Base-by-base conservation (phyloP, 2,329 filamentous ascomycete genomes). In the Trichophaea hybrida region DNA sequence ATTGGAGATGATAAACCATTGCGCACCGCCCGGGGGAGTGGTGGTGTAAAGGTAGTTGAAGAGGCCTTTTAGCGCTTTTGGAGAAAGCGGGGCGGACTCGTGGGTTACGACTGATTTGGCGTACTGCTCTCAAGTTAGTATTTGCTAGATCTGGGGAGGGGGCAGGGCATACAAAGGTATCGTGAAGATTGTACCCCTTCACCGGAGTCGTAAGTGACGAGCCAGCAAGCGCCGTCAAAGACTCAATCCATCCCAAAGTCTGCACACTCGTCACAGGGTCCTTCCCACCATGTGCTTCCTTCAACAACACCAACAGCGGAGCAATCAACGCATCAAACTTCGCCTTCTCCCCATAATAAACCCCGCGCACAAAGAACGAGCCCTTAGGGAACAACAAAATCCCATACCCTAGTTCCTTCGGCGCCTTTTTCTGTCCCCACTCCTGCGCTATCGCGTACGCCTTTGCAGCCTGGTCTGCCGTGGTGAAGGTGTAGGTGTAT, bases 391-490 rank as follows among this genome's bases (percentile, higher is more conserved):
- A 46, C 6, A 68, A 38, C n/a, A 62, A 60, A n/a, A 67, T 57
- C 24, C 67, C 64, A 35, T 66, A 51, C 8, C 65, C 65, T 33
- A 68, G 59, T 33, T 66, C 68, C 61, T 44, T 69, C 64, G 64
- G 63, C 13, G 66, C 63, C 1, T 38, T 61, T 35, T 50, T 48
- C 15, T 33, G 12, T 3, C 56, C 64, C 31, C 64, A 68, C 15
- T 63, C 60, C 15, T 70, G 67, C 24, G 64, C 65, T 4, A 52
- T 51, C 24, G 61, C 46, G n/a, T 72, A 73, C 5, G 71, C 72
- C 49, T 72, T 70, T 24, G 70, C 71, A 17, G 71, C 70, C 5
- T 75, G 58, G 38, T 74, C 72, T 0, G 74, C 68, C 8, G 71
- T 72, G 0, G 69, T 71, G 60, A 73, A 75, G 8, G 55, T 59